Base-by-base conservation (phyloP, 2,329 filamentous ascomycete genomes). In the Cladosporium sphaerospermum region DNA sequence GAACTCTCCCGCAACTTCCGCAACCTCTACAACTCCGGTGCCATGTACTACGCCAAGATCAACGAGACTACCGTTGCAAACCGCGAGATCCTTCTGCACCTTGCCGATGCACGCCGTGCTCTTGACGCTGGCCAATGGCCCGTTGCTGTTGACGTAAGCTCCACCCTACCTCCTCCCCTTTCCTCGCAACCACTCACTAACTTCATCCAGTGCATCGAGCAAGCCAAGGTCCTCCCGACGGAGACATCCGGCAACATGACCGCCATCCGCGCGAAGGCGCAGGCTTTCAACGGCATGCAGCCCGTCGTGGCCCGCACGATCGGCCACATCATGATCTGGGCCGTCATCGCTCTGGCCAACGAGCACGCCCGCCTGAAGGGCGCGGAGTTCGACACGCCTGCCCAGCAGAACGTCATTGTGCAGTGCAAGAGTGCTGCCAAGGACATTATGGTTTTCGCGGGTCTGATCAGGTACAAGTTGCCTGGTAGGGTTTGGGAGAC, bases 371-470 rank as follows among this genome's bases (percentile, higher is more conserved):
- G 84, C 56, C 78, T 95, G 44, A 78, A 80, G 53, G 79, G 77
- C 54, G 84, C 85, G 28, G 81, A 85, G 62, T 96, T 86, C 69
- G 89, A 86, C 61, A 65, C 77, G 73, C 67, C 73, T 75, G 58
- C 53, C n/a, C 58, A 60, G 52, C 61, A 66, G 45, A 62, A 73
- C 69, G 79, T 89, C 71, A 83, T 85, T 48, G 83, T 86, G 54
- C 78, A 86, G 63, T 75, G 95, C 64, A 81, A 86, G 73, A 82
- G 86, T 69, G 89, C 88, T 74, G 90, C 88, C 37, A 84, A 90
- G 69, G 92, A 97, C 71, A 72, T 96, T 63, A 96, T 93, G 75
- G 87, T 93, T 11, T 97, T 96, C 75, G 92, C 90, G 13, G 92
- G 90, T 53, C 83, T 96, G 78, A 83, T 97, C 66, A 84, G 88